phyloP scores from a whole-genome alignment of 805 yeast genomes.

The Clavispora carvajalis region DNA sequence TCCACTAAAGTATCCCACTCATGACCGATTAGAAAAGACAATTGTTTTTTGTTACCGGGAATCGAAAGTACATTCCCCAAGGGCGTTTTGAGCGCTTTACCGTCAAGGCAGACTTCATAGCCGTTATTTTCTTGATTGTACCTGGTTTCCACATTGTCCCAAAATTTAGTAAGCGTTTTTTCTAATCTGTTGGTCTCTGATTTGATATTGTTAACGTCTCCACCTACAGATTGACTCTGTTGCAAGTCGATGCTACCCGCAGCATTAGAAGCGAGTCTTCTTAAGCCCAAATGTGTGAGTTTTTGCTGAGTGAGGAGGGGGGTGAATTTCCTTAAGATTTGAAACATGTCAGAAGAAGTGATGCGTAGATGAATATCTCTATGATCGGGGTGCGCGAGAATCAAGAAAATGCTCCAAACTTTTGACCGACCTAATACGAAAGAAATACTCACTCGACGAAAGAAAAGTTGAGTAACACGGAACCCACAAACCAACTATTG shows the following conservation, averaged over 20 bases:
- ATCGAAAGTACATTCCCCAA: constrained; percentile 64
- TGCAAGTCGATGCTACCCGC: not conserved
- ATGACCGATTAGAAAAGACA: constrained; percentile 73
- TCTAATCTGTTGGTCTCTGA: constrained; percentile 67
- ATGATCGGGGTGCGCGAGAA: not conserved
- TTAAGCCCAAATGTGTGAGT: not conserved
- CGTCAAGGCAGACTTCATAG: constrained; percentile 61
- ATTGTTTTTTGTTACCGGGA: constrained; percentile 50
- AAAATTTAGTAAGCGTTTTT: constrained; percentile 67
- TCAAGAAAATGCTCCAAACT: not conserved
- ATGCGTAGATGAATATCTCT: not conserved
- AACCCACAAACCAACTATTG: too few species aligned
- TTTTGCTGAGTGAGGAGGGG: not conserved
- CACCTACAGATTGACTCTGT: constrained; percentile 34
- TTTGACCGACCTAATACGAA: not conserved
- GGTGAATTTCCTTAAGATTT: not conserved
- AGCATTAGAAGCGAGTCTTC: not conserved
- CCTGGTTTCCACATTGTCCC: constrained; percentile 65
- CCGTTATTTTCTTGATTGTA: constrained; percentile 24
- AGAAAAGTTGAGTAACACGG: too few species aligned
- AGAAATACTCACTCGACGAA: not conserved
- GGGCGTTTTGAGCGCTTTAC: constrained; percentile 79
- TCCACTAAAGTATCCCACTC: constrained; percentile 82
- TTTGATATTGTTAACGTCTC: constrained; percentile 34
- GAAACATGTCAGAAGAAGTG: not conserved